Conservation (phyloP, 1,284 basidiomycete genomes). For the Ustilago nuda region DNA sequence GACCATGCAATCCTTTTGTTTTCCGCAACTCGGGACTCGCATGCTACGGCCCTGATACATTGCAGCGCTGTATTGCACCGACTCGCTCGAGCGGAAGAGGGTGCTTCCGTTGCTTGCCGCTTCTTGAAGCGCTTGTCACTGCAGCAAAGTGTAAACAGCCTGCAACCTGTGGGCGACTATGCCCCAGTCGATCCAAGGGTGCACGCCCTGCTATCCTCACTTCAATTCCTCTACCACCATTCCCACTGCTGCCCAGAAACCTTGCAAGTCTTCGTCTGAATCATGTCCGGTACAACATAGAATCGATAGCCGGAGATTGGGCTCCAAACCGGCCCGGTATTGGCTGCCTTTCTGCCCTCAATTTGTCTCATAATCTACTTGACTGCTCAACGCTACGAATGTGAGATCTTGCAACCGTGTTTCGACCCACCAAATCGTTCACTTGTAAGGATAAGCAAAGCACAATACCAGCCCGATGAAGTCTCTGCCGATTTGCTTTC, state of each 20-base stretch:
- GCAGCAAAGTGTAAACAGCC: neutral
- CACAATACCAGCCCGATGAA: neutral
- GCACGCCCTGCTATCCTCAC: neutral
- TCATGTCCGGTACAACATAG: neutral
- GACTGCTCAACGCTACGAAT: neutral
- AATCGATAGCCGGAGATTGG: neutral
- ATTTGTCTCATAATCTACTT: no score
- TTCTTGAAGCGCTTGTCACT: constrained; percentile 13
- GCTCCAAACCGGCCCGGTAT: neutral
- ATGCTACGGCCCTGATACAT: neutral
- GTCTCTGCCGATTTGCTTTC: neutral
- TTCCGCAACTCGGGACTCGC: neutral
- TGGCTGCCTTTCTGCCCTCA: neutral
- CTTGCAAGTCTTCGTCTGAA: neutral
- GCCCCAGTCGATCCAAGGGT: constrained; percentile 6
- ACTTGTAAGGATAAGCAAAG: neutral
- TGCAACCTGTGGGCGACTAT: constrained; percentile 7
- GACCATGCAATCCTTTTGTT: neutral
- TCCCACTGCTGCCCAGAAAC: neutral
- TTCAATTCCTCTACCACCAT: neutral
- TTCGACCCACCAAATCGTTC: neutral
- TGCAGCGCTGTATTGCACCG: neutral
- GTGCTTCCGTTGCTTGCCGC: constrained; percentile 5
- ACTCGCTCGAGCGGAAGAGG: constrained; percentile 7
- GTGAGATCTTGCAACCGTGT: neutral